Evolutionary conservation across 805 yeast species (phyloP), one percentile per base, ranked within the genome.

Genomic region (Cyberlindnera galapagoensis): DNA sequence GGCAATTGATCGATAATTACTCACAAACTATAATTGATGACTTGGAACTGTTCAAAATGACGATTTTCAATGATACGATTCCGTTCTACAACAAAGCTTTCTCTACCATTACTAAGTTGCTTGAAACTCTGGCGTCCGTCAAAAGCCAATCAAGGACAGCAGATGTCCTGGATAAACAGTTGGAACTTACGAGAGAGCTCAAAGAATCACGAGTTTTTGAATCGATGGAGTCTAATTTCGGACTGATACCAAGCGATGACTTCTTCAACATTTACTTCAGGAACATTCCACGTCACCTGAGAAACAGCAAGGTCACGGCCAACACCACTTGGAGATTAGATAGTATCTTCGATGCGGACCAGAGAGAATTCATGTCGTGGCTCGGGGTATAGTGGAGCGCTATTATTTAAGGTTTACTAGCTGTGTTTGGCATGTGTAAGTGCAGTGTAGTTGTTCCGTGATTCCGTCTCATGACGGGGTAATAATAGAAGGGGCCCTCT

Each of bases 221-320:
- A 10, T 30, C 38, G 3, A 24, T 34, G 14, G 52, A 47, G 21
- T 43, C 49, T 3, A 26, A 26, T 3, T 21, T 23, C n/a, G 52
- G 52, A 1, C 24, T 47, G 21, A 31, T 47, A 3, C 52, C 52
- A 13, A 34, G 37, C 9, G 42, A 43, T 23, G 52, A 47, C 23
- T 47, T 47, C 38, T 43, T 42, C 26, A 45, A 43, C 30, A 23
- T 35, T 7, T 46, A 40, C 23, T 35, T 46, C 17, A 31, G 43
- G 1, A 20, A 31, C 24, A 43, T 46, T 4, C 33, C 43, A 1
- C 47, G 38, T 24, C 35, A 36, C 23, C 28, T 36, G 11, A 30
- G 43, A 19, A 39, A 30, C 27, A 12, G 19, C 11, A 31, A 34
- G 10, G 15, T 23, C 2, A 9, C 28, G 7, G 18, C 15, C 2